phyloP scores from a whole-genome alignment of 2,329 filamentous ascomycete genomes.

The Fusarium illudens region DNA sequence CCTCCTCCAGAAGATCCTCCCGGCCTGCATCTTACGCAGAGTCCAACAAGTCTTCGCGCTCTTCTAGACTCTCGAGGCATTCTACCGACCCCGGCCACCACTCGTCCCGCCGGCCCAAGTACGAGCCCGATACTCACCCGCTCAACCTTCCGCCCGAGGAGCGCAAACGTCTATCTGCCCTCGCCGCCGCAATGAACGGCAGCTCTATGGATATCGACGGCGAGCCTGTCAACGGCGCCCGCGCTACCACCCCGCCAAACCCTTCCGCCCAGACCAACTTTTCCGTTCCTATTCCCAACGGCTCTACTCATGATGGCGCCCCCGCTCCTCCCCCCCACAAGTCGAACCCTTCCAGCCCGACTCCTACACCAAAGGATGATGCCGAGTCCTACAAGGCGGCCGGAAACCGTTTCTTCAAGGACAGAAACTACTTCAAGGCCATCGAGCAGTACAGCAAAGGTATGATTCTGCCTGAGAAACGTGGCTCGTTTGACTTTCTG shows the following conservation, averaged over 20 bases:
- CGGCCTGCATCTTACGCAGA: constrained; percentile 46
- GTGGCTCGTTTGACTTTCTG: not conserved
- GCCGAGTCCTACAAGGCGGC: constrained; percentile 91
- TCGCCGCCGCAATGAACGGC: constrained; percentile 67
- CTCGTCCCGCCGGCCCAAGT: constrained; percentile 60
- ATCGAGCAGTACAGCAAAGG: constrained; percentile 96
- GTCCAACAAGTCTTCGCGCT: constrained; percentile 48
- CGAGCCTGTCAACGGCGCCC: constrained; percentile 61
- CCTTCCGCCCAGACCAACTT: constrained; percentile 55
- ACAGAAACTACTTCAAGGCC: constrained; percentile 85
- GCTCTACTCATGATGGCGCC: constrained; percentile 54
- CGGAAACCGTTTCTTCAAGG: constrained; percentile 97
- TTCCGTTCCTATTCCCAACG: constrained; percentile 62
- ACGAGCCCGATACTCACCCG: constrained; percentile 80
- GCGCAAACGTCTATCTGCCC: constrained; percentile 76
- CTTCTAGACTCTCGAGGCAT: constrained; percentile 58
- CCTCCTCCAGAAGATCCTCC: constrained; percentile 46
- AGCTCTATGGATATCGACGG: constrained; percentile 81
- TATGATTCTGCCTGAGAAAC: constrained; percentile 52
- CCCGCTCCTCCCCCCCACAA: constrained; percentile 78
- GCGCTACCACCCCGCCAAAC: constrained; percentile 60
- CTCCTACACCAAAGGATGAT: constrained; percentile 69
- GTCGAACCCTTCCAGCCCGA: constrained; percentile 68
- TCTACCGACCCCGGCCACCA: constrained; percentile 56
- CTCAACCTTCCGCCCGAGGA: constrained; percentile 91